Base-by-base conservation (phyloP, 2,329 filamentous ascomycete species). In the Biscogniauxia sp. region DNA sequence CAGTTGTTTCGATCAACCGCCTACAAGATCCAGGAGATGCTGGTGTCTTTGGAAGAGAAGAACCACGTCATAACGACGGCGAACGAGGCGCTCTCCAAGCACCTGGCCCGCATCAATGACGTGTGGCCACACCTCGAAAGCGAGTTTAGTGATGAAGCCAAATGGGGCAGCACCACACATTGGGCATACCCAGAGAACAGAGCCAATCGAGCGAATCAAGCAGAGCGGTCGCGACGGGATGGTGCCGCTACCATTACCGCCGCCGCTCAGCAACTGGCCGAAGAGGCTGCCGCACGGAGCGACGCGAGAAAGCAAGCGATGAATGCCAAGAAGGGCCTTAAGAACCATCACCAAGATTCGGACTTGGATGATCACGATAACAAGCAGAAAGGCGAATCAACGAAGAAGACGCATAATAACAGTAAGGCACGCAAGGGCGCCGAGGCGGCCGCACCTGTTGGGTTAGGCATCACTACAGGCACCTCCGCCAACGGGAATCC, bases 141-240 rank as follows among this genome's bases (percentile, higher is more conserved):
- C 61, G 95, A 99, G 75, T 92, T 99, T 72, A 96, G 92, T 76
- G 93, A 97, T 63, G 93, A 98, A 76, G 92, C 95, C 58, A 92
- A 96, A 76, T 89, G 93, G 79, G 95, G 96, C 56, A 98, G 93
- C 77, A 84, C 88, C 61, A 91, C 87, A 56, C 95, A 99, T 75
- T 99, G 95, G 95, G 95, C 94, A 54, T 98, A 98, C 74, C 90
- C 91, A 20, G 91, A 94, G 69, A 92, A 92, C 71, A 89, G 94
- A 66, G 84, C 87, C 37, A 79, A 79, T 37, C 84, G 83, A 69
- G 79, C 83, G n/a, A 87, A 85, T 23, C 83, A 87, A 52, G 86
- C 88, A 32, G 91, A 96, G 73, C 84, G 89, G 25, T 88, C 90
- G 54, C 84, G 92, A 62, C 86, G 92, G 65, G 93, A 97, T 72